Conservation (phyloP, 768 basidiomycete species). For the Solioccasus polychromus region DNA sequence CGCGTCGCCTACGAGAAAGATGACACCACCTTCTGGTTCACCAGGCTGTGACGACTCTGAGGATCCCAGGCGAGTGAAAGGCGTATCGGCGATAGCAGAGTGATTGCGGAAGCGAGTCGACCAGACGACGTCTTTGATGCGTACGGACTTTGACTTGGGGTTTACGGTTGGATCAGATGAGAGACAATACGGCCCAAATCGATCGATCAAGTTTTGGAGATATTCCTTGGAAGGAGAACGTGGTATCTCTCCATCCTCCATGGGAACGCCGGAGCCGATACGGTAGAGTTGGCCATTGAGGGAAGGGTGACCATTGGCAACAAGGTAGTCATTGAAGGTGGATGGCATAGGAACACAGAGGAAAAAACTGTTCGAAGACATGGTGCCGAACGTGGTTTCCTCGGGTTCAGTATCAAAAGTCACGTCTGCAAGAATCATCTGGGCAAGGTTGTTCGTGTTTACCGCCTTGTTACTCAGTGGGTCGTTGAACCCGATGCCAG, state of each 20-base stretch:
- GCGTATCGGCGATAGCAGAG: conserved; percentile 42
- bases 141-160: conserved; percentile 26
- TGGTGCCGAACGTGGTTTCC: background rate
- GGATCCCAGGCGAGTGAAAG: conserved; percentile 32
- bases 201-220: conserved; percentile 42
- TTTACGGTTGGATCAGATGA: conserved; percentile 38
- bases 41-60: background rate
- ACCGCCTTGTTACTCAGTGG: conserved; percentile 35
- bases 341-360: conserved; percentile 10
- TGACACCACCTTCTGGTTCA: conserved; percentile 13
- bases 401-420: conserved; percentile 8
- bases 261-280: conserved; percentile 41
- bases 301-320: conserved; percentile 11
- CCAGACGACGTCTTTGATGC: conserved; percentile 42
- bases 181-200: conserved; percentile 36
- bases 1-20: conserved; percentile 43
- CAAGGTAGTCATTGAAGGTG: conserved; percentile 17
- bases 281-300: conserved; percentile 32
- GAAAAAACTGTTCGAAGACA: conserved; percentile 15
- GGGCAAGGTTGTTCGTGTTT: conserved; percentile 28
- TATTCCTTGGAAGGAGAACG: conserved; percentile 39
- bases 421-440: conserved; percentile 26
- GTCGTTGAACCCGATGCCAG: conserved; percentile 44
- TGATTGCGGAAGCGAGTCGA: conserved; percentile 47
- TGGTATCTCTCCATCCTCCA: conserved; percentile 36